Evolutionary conservation across 2,329 filamentous ascomycete genomes (phyloP).

Genomic region (Sporothrix protearum): DNA sequence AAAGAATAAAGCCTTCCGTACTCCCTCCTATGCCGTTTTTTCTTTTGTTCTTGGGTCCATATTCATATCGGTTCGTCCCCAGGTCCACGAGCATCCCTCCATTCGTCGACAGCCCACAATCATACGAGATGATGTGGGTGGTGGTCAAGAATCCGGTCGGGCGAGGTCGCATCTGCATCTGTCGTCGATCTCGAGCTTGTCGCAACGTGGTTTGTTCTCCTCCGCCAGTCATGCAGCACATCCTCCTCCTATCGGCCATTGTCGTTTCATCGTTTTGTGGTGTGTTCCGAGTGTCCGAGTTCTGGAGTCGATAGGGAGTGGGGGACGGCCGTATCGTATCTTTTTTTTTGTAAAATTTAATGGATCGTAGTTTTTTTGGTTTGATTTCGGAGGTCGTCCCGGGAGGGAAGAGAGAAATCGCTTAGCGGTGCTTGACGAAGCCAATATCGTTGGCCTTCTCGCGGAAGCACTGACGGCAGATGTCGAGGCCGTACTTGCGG

Average conservation of each 20-base stretch:
- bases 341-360: conserved; percentile 7
- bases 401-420: not conserved
- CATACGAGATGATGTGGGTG: not conserved
- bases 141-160: conserved; percentile 15
- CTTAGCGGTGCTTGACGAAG: conserved; percentile 57
- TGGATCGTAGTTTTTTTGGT: not conserved
- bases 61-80: not conserved
- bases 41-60: not conserved
- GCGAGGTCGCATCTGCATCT: not conserved
- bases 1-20: not conserved
- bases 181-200: conserved; percentile 5
- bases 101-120: not conserved
- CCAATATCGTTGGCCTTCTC: conserved; percentile 71
- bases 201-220: conserved; percentile 14
- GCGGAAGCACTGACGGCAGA: conserved; percentile 76
- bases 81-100: conserved; percentile 13
- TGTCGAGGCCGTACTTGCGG: conserved; percentile 98
- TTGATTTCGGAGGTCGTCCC: not conserved
- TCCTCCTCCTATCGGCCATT: not conserved
- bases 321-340: not conserved
- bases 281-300: conserved; percentile 2
- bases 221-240: not conserved
- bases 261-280: not conserved
- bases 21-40: not conserved
- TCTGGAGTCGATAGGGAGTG: not conserved